Evolutionary conservation across 1,284 basidiomycete genomes (phyloP), one percentile per base, ranked within the genome.

Genomic region (Trichosporon sp.): DNA sequence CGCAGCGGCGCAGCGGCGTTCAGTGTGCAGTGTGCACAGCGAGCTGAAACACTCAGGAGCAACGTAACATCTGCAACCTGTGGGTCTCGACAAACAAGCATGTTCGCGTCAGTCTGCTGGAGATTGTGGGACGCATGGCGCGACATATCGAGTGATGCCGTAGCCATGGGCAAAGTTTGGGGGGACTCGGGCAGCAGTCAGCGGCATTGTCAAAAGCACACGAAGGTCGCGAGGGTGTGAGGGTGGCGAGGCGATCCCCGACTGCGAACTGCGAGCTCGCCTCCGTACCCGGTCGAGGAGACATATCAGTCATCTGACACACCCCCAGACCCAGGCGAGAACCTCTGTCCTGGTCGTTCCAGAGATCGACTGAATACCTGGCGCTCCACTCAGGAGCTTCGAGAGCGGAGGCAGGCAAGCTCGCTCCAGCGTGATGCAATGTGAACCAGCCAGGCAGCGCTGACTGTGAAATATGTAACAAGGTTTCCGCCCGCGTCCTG

Each of bases 31-130:
- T 16, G 48, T 21, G 51, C 51, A 54, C 51, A 54, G 51, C 19
- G 51, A 54, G 51, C 19, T 54, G 51, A 54, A 54, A 54, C 51
- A 54, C 16, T 54, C 51, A 54, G 51, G 51, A 10, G 19, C 26
- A 54, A 54, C 51, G 51, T 54, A 54, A 54, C 51, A 21, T 4
- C 51, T 26, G 19, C 51, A 10, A 3, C 2, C 11, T 54, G 51
- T 54, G 51, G 51, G 51, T 54, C 51, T 54, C 51, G 51, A 54
- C 51, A 54, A 54, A 54, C 51, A 54, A 54, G 51, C 51, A 54
- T 54, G 51, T 54, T 54, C 51, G 51, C 51, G 19, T 54, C 51
- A 54, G 51, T 54, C 51, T 54, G 51, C 51, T 11, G 12, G 8
- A 40, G 8, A 12, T 12, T 12, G 11, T 12, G 38, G 7, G 38